Percentiles rank a stretch among this genome's conserved stretches.
These are phyloP conservation scores for Phoenix dactylifera DNA, from an alignment of 176 grass and related monocot species.

Conservation along the genomic window DNA sequence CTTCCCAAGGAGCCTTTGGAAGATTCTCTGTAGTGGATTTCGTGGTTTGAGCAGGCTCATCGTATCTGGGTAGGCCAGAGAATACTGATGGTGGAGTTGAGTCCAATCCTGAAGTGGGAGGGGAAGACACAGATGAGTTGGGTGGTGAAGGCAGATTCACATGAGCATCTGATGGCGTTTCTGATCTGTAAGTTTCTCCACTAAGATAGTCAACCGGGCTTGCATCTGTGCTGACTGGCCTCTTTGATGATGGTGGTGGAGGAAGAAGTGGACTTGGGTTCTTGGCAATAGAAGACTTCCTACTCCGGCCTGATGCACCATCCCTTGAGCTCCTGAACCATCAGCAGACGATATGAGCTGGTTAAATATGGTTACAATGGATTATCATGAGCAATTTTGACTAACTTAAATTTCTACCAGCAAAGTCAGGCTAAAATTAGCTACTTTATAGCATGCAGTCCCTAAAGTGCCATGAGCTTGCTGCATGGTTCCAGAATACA, in stretches of 20 bases:
- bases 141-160: slow-evolving; percentile 38
- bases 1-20: slow-evolving; percentile 66
- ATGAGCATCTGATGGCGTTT: slow-evolving; percentile 36
- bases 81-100: slow-evolving; percentile 6
- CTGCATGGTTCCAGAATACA: too few species aligned
- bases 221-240: slow-evolving; percentile 40
- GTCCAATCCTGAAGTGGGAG: background rate
- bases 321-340: slow-evolving; percentile 54
- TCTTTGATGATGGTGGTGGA: slow-evolving; percentile 66
- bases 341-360: background rate
- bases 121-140: slow-evolving; percentile 27
- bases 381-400: too few species aligned
- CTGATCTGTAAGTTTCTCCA: slow-evolving; percentile 50
- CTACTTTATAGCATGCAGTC: too few species aligned
- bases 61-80: slow-evolving; percentile 26
- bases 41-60: slow-evolving; percentile 19
- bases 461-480: too few species aligned
- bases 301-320: slow-evolving; percentile 40
- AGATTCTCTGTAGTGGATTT: slow-evolving; percentile 31
- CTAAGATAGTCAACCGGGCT: slow-evolving; percentile 50
- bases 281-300: slow-evolving; percentile 23
- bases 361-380: background rate
- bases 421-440: too few species aligned
- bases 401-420: too few species aligned
- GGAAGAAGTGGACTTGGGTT: slow-evolving; percentile 54